Evolutionary conservation across 2,329 filamentous ascomycete genomes (phyloP).

Genomic region (Claviceps quebecensis): DNA sequence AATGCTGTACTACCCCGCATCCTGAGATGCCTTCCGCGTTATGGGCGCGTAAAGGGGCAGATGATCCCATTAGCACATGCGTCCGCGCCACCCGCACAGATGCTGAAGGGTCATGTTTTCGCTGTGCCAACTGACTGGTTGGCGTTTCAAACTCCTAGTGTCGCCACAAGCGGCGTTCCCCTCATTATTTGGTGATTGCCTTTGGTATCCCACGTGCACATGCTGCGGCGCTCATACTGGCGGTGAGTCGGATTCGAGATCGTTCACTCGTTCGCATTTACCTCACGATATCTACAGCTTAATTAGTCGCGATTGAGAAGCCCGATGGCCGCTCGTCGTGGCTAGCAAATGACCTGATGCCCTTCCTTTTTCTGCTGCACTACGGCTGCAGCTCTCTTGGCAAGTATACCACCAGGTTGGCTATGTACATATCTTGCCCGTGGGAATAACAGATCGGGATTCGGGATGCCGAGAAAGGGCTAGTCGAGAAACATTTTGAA

Average conservation of each 20-base stretch:
- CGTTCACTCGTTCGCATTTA: not conserved
- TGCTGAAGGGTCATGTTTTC: not conserved
- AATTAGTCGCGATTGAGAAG: not conserved
- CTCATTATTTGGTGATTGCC: too few relatives aligned
- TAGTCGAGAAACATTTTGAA: too few relatives aligned
- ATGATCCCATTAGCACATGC: conserved; percentile 2
- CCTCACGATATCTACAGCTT: too few relatives aligned
- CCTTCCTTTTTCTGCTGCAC: too few relatives aligned
- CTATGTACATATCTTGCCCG: too few relatives aligned
- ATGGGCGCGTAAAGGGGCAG: conserved; percentile 4
- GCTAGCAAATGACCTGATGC: too few relatives aligned
- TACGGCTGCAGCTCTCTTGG: too few relatives aligned
- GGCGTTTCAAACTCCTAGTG: not conserved
- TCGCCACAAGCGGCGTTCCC: too few relatives aligned
- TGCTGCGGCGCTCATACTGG: not conserved
- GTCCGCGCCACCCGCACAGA: not conserved
- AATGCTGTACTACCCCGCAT: conserved; percentile 6
- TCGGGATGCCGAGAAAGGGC: too few relatives aligned
- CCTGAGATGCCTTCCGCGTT: conserved; percentile 3
- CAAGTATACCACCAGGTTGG: too few relatives aligned
- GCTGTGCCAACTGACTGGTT: not conserved
- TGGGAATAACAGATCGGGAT: too few relatives aligned
- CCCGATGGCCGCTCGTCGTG: not conserved
- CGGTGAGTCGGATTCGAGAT: not conserved
- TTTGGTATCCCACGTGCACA: too few relatives aligned